These are phyloP conservation scores for Aegilops umbellulata DNA, from an alignment of 176 grass and related monocot genomes.

Conservation along the genomic window DNA sequence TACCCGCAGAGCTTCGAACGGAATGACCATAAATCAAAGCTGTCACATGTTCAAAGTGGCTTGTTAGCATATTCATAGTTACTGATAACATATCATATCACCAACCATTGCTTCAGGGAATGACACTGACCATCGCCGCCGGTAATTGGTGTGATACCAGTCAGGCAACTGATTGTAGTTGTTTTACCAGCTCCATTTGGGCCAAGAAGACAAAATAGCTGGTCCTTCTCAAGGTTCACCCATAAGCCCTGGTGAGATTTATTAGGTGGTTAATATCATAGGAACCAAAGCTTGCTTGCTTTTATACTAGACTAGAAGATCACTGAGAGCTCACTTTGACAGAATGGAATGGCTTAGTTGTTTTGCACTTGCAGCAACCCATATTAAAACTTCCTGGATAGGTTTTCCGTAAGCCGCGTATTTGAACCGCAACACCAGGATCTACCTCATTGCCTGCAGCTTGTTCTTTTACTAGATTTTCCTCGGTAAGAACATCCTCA, in stretches of 20 bases:
- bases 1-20: conserved; percentile 72
- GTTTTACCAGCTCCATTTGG: conserved; percentile 98
- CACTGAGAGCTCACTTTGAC: conserved; percentile 67
- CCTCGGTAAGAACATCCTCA: conserved; percentile 86
- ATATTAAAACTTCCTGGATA: conserved; percentile 77
- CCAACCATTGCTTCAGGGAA: background rate
- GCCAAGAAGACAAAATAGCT: conserved; percentile 94
- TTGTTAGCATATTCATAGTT: conserved; percentile 24
- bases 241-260: conserved; percentile 67
- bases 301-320: background rate
- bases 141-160: conserved; percentile 92
- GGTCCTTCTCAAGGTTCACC: conserved; percentile 91
- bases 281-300: background rate
- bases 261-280: conserved; percentile 17
- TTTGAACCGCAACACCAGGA: conserved; percentile 72
- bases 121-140: conserved; percentile 72
- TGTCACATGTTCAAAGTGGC: conserved; percentile 34
- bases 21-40: conserved; percentile 87
- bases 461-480: conserved; percentile 63
- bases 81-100: background rate
- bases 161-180: conserved; percentile 88
- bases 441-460: conserved; percentile 57
- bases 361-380: conserved; percentile 74
- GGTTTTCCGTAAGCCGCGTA: conserved; percentile 75
- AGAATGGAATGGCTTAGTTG: conserved; percentile 79